phyloP scores from a whole-genome alignment of 495 filamentous ascomycete genomes.

The Penicillium cataractarum region DNA sequence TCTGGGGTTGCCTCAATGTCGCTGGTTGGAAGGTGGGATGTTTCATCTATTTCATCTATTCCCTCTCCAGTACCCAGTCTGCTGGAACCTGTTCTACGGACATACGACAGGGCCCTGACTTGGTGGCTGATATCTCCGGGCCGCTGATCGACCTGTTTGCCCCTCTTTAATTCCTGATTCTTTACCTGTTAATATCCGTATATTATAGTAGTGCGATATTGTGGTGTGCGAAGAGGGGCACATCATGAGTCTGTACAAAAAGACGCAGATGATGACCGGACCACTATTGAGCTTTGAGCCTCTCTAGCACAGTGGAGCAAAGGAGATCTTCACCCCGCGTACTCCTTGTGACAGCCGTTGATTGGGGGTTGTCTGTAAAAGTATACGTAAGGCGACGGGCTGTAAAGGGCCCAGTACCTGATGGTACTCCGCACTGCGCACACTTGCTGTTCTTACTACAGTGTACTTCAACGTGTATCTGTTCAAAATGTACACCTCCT shows the following conservation, averaged over 20 bases:
- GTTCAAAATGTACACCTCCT: not conserved
- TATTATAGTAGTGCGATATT: too few relatives aligned
- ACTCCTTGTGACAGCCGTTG: constrained; percentile 3
- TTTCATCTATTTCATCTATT: not conserved
- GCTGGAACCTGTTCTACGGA: not conserved
- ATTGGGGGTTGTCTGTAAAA: not conserved
- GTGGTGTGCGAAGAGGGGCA: too few relatives aligned
- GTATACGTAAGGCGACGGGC: constrained; percentile 1
- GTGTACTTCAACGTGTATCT: not conserved
- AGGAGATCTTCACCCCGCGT: constrained; percentile 3
- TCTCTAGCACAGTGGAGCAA: not conserved
- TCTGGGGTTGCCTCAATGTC: not conserved
- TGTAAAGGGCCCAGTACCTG: constrained; percentile 30
- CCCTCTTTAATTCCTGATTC: not conserved
- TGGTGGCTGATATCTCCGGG: constrained; percentile 10
- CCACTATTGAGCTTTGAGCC: not conserved
- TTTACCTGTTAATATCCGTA: too few relatives aligned
- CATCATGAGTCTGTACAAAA: too few relatives aligned
- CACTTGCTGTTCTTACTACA: not conserved
- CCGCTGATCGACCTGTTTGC: constrained; percentile 9
- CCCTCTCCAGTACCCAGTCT: not conserved
- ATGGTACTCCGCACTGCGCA: constrained; percentile 21
- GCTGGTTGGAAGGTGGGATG: too few relatives aligned
- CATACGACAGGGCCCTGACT: constrained; percentile 2
- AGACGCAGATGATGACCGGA: not conserved